Evolutionary conservation across 306 rosid genomes (phyloP).

Genomic region (Sophora flavescens): DNA sequence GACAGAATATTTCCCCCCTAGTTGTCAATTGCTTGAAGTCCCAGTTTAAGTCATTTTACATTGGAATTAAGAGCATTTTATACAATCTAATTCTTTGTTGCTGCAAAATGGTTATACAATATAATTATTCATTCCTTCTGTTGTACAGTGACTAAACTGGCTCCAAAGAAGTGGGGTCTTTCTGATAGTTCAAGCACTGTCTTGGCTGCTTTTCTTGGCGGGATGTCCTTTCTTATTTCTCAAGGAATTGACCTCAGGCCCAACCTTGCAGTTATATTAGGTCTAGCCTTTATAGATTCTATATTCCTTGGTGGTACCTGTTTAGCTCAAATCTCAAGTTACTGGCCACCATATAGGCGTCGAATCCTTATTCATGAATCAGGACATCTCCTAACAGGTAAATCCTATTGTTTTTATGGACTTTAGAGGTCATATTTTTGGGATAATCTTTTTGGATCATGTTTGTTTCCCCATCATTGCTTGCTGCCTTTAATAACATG

Average conservation of each 20-base stretch:
- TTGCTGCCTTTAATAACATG: slow-evolving; percentile 17
- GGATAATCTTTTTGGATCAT: slow-evolving; percentile 13
- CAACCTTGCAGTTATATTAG: slow-evolving; percentile 77
- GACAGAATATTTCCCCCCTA: slow-evolving; percentile 19
- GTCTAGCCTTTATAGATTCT: slow-evolving; percentile 81
- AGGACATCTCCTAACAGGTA: slow-evolving; percentile 86
- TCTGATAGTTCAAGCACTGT: slow-evolving; percentile 69
- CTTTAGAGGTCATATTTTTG: slow-evolving; percentile 10
- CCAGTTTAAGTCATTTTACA: slow-evolving; percentile 9
- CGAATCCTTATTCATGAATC: slow-evolving; percentile 94
- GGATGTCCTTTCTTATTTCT: slow-evolving; percentile 76
- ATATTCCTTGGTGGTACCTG: slow-evolving; percentile 89
- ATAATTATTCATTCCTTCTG: slow-evolving; percentile 16
- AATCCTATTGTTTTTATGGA: slow-evolving; percentile 27
- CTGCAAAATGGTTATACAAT: slow-evolving; percentile 23
- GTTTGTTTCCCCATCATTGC: slow-evolving; percentile 25
- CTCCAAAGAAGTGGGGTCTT: slow-evolving; percentile 98
- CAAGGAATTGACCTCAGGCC: slow-evolving; percentile 92
- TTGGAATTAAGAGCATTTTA: slow-evolving; percentile 21
- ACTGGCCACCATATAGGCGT: slow-evolving; percentile 93
- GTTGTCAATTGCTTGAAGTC: slow-evolving; percentile 35
- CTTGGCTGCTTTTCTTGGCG: slow-evolving; percentile 77
- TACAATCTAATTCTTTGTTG: slow-evolving; percentile 3
- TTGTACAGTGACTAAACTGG: slow-evolving; percentile 76
- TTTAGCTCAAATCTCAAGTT: slow-evolving; percentile 93